Evolutionary conservation across 2,329 filamentous ascomycete species (phyloP).

Genomic region (Fusarium sp.): DNA sequence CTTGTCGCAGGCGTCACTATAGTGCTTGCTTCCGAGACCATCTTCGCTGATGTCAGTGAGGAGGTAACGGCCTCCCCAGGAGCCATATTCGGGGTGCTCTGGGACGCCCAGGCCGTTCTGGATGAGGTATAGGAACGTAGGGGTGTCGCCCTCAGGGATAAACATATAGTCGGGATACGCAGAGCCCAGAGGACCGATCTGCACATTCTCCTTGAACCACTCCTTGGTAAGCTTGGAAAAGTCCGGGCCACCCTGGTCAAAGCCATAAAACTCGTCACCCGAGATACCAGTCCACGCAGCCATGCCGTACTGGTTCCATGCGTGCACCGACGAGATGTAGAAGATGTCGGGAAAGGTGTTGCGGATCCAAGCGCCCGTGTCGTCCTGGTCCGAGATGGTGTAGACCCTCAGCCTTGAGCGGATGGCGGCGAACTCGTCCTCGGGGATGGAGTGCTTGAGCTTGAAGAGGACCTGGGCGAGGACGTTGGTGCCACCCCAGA

Average conservation of each 20-base stretch:
- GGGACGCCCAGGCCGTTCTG: conserved; percentile 52
- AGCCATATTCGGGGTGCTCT: conserved; percentile 60
- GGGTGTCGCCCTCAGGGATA: conserved; percentile 66
- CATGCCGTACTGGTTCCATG: conserved; percentile 65
- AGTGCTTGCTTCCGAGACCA: conserved; percentile 39
- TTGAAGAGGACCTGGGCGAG: conserved; percentile 61
- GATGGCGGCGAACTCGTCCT: conserved; percentile 50
- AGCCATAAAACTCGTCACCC: conserved; percentile 50
- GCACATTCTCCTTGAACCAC: conserved; percentile 66
- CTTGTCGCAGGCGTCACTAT: conserved; percentile 45
- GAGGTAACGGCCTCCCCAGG: conserved; percentile 62
- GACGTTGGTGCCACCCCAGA: conserved; percentile 66
- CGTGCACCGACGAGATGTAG: conserved; percentile 67
- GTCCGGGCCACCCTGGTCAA: conserved; percentile 53
- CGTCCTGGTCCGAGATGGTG: conserved; percentile 70
- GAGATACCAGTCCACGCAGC: conserved; percentile 69
- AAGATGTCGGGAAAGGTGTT: conserved; percentile 64
- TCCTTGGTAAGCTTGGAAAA: conserved; percentile 58
- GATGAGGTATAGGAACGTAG: conserved; percentile 59
- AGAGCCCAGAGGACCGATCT: conserved; percentile 58
- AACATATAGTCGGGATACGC: conserved; percentile 61
- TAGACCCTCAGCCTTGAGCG: conserved; percentile 61
- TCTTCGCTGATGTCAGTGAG: conserved; percentile 45
- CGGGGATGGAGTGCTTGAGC: conserved; percentile 43
- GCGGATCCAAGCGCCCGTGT: conserved; percentile 68